These are phyloP conservation scores for Daldinia decipiens DNA, from an alignment of 495 filamentous ascomycete species.

Conservation along the genomic window DNA sequence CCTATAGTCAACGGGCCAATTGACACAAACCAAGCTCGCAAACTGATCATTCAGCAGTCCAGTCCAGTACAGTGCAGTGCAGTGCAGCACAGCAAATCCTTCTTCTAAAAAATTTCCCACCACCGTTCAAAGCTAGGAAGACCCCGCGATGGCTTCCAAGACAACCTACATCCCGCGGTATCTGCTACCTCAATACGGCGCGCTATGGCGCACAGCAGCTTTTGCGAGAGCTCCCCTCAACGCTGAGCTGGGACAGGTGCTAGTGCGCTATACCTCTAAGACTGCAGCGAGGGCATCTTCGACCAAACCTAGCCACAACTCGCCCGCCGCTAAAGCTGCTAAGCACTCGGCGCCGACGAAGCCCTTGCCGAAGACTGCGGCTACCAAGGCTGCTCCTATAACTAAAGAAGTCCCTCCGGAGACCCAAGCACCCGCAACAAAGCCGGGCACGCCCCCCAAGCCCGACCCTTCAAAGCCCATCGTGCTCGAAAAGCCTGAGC, in stretches of 20 bases:
- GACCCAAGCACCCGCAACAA: conserved; percentile 26
- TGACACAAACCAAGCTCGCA: conserved; percentile 7
- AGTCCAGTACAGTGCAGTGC: not conserved
- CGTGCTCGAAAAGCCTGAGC: conserved; percentile 79
- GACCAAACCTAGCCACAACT: conserved; percentile 4
- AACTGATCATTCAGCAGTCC: not conserved
- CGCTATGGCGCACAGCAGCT: conserved; percentile 55
- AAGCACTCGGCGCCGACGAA: conserved; percentile 51
- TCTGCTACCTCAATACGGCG: conserved; percentile 60
- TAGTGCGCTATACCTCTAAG: conserved; percentile 51
- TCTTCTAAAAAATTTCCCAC: not conserved
- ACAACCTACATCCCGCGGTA: conserved; percentile 62
- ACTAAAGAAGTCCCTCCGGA: conserved; percentile 9
- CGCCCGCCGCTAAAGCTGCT: conserved; percentile 37
- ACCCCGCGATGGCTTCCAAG: conserved; percentile 51
- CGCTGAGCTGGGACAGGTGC: conserved; percentile 39
- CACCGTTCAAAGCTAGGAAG: conserved; percentile 1
- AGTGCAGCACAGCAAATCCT: not conserved
- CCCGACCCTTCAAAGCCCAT: conserved; percentile 55
- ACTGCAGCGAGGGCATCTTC: conserved; percentile 1
- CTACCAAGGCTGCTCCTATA: conserved; percentile 10
- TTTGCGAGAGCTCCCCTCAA: conserved; percentile 37
- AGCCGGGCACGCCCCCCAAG: conserved; percentile 8
- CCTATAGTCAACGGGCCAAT: conserved; percentile 7
- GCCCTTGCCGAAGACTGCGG: conserved; percentile 38